Percentiles rank a stretch among this genome's conserved stretches.
Conservation (phyloP, 441 rosid genomes). For the Melastoma candidum region DNA sequence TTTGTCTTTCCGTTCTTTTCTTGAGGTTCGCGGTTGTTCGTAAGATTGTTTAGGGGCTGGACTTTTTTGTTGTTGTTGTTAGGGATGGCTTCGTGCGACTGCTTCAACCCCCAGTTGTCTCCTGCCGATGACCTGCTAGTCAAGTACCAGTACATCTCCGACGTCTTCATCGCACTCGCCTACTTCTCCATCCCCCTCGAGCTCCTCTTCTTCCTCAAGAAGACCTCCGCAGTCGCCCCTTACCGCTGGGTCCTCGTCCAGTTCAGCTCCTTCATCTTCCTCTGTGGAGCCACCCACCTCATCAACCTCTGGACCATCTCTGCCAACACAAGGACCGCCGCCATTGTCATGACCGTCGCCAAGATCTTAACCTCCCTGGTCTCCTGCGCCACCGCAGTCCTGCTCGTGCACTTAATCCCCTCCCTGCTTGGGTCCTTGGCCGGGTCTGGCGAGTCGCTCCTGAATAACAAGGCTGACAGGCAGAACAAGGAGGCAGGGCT, state of each 20-base stretch:
- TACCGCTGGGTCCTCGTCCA: conserved; percentile 99
- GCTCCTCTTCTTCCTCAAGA: conserved; percentile 89
- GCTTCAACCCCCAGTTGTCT: conserved; percentile 79
- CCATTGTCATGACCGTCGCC: conserved; percentile 68
- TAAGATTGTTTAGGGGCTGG: too few species aligned
- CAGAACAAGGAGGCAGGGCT: conserved; percentile 93
- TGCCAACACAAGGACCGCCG: conserved; percentile 63
- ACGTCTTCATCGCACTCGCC: conserved; percentile 91
- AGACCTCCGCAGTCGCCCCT: conserved; percentile 73
- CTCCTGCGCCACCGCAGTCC: conserved; percentile 92
- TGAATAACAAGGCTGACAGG: conserved; percentile 93
- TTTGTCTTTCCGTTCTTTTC: too few species aligned
- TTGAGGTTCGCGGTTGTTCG: too few species aligned
- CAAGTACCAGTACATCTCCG: conserved; percentile 95
- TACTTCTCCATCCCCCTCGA: conserved; percentile 95
- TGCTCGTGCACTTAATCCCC: conserved; percentile 97
- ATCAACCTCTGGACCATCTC: conserved; percentile 85
- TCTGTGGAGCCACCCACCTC: conserved; percentile 95
- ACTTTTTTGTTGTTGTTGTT: too few species aligned
- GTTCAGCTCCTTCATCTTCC: conserved; percentile 96
- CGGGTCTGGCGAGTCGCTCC: conserved; percentile 73
- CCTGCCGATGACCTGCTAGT: conserved; percentile 78
- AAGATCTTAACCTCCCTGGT: conserved; percentile 78
- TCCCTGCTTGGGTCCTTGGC: conserved; percentile 58
- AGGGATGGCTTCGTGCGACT: conserved; percentile 65